Evolutionary conservation across 1,139 yeast genomes (phyloP).

Genomic region (Kluyveromyces sp.): DNA sequence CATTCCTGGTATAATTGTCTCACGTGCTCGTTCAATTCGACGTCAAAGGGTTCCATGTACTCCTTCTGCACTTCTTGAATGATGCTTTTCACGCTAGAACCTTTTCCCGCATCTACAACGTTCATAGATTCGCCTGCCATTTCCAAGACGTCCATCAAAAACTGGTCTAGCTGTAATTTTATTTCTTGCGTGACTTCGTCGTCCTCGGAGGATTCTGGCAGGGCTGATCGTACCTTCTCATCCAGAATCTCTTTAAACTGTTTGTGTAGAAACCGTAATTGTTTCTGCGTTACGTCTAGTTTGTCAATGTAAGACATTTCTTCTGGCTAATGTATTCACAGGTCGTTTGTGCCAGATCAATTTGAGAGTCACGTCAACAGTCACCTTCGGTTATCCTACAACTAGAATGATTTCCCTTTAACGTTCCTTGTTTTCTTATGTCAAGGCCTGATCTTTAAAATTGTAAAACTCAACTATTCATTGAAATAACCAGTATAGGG

Average conservation of each 20-base stretch:
- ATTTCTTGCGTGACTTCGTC: constrained; percentile 31
- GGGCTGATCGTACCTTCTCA: constrained; percentile 17
- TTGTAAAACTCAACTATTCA: neutral
- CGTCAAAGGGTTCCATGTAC: constrained; percentile 57
- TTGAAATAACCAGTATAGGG: neutral
- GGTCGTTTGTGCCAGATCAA: neutral
- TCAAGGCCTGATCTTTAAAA: too few relatives aligned
- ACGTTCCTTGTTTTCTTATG: too few relatives aligned
- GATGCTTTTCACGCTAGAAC: constrained; percentile 13
- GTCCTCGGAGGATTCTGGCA: constrained; percentile 14
- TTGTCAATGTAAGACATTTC: constrained; percentile 11
- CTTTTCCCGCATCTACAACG: constrained; percentile 34
- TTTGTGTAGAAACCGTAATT: constrained; percentile 24
- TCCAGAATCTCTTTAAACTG: constrained; percentile 24
- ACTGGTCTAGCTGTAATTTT: constrained; percentile 39
- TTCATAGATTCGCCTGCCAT: constrained; percentile 42
- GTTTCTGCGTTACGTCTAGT: constrained; percentile 24
- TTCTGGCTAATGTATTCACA: neutral
- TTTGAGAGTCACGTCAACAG: too few relatives aligned
- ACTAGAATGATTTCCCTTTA: too few relatives aligned
- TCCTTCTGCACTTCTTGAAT: constrained; percentile 19
- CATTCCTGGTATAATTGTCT: constrained; percentile 47
- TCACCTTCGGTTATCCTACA: too few relatives aligned
- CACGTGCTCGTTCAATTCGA: constrained; percentile 47
- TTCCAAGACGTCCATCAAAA: constrained; percentile 44